Conservation (phyloP, 2,329 filamentous ascomycete genomes). For the Monilinia polystroma region DNA sequence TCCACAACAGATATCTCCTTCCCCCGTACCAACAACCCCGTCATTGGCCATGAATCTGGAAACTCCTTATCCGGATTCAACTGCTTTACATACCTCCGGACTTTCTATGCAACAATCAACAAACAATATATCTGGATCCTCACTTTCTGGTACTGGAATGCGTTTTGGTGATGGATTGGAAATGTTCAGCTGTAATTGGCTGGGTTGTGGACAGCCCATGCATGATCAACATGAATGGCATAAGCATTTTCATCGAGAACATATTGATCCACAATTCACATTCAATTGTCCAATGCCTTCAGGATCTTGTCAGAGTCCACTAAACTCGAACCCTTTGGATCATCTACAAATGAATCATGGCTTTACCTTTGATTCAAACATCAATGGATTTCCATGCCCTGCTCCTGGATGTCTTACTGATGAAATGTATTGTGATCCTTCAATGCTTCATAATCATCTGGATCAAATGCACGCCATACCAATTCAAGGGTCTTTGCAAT, state of each 20-base stretch:
- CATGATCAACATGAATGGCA: constrained; percentile 32
- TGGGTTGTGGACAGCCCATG: constrained; percentile 33
- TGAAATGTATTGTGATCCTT: constrained; percentile 31
- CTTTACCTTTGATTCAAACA: constrained; percentile 31
- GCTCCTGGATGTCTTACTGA: constrained; percentile 32
- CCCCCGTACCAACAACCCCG: constrained; percentile 29
- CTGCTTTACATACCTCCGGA: not conserved
- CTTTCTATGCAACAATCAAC: not conserved
- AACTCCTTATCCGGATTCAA: constrained; percentile 13
- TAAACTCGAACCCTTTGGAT: constrained; percentile 34
- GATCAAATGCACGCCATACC: constrained; percentile 37
- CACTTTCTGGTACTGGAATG: constrained; percentile 27
- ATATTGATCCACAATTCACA: constrained; percentile 38
- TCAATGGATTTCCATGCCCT: constrained; percentile 34
- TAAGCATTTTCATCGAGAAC: constrained; percentile 35
- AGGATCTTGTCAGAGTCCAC: constrained; percentile 30
- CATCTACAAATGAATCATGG: constrained; percentile 37
- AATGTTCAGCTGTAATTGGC: constrained; percentile 35
- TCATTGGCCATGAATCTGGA: constrained; percentile 27
- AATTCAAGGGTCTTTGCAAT: constrained; percentile 33
- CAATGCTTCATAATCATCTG: constrained; percentile 38
- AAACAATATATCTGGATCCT: not conserved
- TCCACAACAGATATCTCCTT: constrained; percentile 10
- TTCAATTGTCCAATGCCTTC: constrained; percentile 36
- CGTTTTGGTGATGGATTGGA: constrained; percentile 25